phyloP scores from a whole-genome alignment of 331 rosid genomes.

The Pyracantha coccinea region DNA sequence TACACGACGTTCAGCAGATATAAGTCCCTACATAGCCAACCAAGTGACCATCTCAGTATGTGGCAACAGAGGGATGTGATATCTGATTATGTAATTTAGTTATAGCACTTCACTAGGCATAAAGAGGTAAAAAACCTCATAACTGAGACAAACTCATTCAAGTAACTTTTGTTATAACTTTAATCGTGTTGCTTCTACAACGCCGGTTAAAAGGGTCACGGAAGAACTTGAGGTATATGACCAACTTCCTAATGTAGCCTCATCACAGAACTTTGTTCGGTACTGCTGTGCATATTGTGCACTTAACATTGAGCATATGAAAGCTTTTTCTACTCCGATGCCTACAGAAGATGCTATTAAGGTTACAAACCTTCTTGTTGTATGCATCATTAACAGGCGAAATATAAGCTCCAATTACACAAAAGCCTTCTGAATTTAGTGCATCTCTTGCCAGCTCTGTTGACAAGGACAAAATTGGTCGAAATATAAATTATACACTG shows the following conservation, averaged over 20 bases:
- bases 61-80: background rate
- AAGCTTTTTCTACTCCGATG: background rate
- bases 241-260: background rate
- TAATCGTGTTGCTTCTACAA: background rate
- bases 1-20: constrained; percentile 71
- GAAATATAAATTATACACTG: background rate
- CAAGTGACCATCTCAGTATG: constrained; percentile 13
- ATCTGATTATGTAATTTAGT: background rate
- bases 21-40: constrained; percentile 39
- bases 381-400: too few species aligned
- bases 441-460: background rate
- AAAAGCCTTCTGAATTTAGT: too few species aligned
- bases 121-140: background rate
- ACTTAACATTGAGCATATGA: background rate
- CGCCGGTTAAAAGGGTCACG: background rate
- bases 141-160: constrained; percentile 6
- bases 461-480: constrained; percentile 2
- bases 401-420: too few species aligned
- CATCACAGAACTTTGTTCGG: background rate
- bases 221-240: background rate
- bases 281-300: background rate
- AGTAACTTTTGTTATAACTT: too few species aligned
- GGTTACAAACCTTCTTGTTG: constrained; percentile 26
- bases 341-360: background rate
- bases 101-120: background rate